A percentile compares a stretch with the other conserved stretches of the same genome.
These are phyloP conservation scores for Cochlearia excelsa DNA, from an alignment of 345 rosid genomes.

Conservation along the genomic window DNA sequence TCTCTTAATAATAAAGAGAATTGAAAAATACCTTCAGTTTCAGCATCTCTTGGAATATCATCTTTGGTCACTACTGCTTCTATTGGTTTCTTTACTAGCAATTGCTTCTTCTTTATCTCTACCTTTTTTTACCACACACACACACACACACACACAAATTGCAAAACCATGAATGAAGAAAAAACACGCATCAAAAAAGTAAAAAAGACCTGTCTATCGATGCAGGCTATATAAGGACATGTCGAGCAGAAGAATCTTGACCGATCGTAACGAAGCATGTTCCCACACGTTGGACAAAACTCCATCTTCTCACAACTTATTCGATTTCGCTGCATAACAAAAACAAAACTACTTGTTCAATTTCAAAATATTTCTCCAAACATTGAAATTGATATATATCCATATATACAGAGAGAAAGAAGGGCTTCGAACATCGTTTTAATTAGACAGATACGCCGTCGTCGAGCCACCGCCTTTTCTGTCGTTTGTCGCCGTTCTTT, in stretches of 20 bases:
- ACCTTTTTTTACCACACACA: conserved; percentile 17
- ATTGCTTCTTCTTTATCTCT: conserved; percentile 35
- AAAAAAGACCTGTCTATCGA: conserved; percentile 24
- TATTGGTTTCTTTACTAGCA: conserved; percentile 28
- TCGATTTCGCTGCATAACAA: neutral
- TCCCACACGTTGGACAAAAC: conserved; percentile 36
- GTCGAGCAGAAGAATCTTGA: conserved; percentile 32
- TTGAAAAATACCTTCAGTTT: conserved; percentile 32
- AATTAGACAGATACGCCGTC: too few species aligned
- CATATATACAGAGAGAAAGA: too few species aligned
- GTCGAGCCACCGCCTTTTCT: too few species aligned
- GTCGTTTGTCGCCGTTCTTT: too few species aligned
- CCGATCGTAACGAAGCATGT: conserved; percentile 31
- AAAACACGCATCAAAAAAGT: neutral
- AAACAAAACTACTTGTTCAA: too few species aligned
- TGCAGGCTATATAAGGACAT: conserved; percentile 33
- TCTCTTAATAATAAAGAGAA: neutral
- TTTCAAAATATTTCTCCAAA: too few species aligned
- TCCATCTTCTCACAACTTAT: conserved; percentile 23
- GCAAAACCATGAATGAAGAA: too few species aligned
- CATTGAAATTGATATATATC: too few species aligned
- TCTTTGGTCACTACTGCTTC: conserved; percentile 29
- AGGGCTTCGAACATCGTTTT: too few species aligned
- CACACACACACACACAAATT: too few species aligned
- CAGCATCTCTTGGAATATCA: conserved; percentile 27